A percentile compares a stretch with the other conserved stretches of the same genome.
Conservation (phyloP, 163 green algal species). For the Chlorella variabilis region DNA sequence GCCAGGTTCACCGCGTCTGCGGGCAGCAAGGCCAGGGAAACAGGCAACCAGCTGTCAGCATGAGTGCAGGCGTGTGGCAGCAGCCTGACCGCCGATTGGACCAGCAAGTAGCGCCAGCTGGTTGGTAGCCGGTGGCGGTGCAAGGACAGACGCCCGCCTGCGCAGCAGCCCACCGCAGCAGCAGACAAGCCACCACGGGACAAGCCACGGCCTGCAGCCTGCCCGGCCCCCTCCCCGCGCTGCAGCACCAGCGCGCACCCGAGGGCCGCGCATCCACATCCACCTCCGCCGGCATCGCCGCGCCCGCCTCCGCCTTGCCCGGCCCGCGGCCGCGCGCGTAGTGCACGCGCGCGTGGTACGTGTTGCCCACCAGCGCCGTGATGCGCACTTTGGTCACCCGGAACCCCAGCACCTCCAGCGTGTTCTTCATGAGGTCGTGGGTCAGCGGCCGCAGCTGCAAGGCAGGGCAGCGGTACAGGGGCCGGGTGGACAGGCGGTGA, state of each 20-base stretch:
- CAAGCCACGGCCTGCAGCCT: no score
- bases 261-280: constrained; percentile 70
- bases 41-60: no score
- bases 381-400: constrained; percentile 60
- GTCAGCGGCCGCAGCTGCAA: constrained; percentile 71
- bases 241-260: not conserved
- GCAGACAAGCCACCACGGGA: no score
- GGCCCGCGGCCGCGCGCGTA: constrained; percentile 23
- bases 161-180: no score
- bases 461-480: no score
- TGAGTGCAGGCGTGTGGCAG: no score
- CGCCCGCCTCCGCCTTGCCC: not conserved
- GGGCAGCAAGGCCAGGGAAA: not conserved
- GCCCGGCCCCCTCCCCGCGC: no score
- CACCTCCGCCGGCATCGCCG: constrained; percentile 54
- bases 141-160: not conserved
- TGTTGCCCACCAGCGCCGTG: constrained; percentile 66
- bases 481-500: not conserved
- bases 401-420: constrained; percentile 62
- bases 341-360: constrained; percentile 75
- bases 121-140: not conserved
- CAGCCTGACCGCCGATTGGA: no score
- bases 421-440: constrained; percentile 75
- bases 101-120: not conserved
- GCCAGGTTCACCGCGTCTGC: constrained; percentile 79